These are phyloP conservation scores for Leccinum sublutescens DNA, from an alignment of 768 basidiomycete genomes.

Conservation along the genomic window DNA sequence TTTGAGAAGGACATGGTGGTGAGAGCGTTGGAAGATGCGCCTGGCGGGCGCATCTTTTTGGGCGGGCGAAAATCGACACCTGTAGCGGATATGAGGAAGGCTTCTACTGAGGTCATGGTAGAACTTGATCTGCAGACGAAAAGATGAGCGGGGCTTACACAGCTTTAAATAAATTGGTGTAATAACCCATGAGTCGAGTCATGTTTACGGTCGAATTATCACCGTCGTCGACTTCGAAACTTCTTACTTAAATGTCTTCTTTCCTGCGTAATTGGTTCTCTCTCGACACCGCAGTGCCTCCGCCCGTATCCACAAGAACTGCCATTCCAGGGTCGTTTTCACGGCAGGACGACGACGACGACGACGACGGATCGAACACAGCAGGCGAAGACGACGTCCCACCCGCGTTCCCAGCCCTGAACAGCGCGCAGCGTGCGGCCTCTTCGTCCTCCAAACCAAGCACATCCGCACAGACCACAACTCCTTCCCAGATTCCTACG, in stretches of 20 bases:
- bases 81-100: constrained; percentile 19
- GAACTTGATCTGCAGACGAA: no score
- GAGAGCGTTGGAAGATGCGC: constrained; percentile 36
- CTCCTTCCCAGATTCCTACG: constrained; percentile 13
- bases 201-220: no score
- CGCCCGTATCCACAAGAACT: background rate
- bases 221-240: no score
- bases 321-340: constrained; percentile 25
- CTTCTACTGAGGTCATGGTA: background rate
- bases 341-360: constrained; percentile 26
- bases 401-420: constrained; percentile 70
- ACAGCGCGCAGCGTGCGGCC: constrained; percentile 66
- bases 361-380: constrained; percentile 40
- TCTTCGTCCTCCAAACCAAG: constrained; percentile 14
- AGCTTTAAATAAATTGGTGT: no score
- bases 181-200: no score
- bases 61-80: background rate
- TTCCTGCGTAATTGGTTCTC: constrained; percentile 61
- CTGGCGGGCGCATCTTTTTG: constrained; percentile 33
- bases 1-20: constrained; percentile 31
- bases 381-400: constrained; percentile 55
- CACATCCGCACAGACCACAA: background rate
- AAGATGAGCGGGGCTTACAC: no score
- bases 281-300: constrained; percentile 27
- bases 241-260: constrained; percentile 30